phyloP scores from a whole-genome alignment of 805 yeast species.

The Candida andamanensis region DNA sequence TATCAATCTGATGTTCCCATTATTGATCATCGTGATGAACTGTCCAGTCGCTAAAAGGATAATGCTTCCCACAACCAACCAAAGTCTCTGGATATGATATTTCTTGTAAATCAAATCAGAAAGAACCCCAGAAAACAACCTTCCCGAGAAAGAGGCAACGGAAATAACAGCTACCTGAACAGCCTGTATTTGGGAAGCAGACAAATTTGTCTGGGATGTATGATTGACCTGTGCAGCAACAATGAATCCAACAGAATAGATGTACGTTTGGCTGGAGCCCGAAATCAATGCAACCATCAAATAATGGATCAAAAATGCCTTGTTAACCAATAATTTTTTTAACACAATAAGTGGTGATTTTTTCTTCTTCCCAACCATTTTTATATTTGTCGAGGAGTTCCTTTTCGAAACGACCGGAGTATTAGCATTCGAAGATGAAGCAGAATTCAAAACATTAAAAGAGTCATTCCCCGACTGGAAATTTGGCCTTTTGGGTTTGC shows the following conservation, averaged over 20 bases:
- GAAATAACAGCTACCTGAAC: constrained; percentile 67
- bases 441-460: constrained; percentile 1
- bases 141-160: constrained; percentile 58
- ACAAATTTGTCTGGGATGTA: constrained; percentile 10
- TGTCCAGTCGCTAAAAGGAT: constrained; percentile 33
- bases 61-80: constrained; percentile 52
- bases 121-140: constrained; percentile 59
- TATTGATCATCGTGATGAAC: constrained; percentile 25
- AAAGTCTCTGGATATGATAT: constrained; percentile 52
- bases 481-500: constrained; percentile 4
- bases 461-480: constrained; percentile 9
- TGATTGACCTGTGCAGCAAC: constrained; percentile 41
- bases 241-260: constrained; percentile 70
- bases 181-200: constrained; percentile 48
- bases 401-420: constrained; percentile 2
- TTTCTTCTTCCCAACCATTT: constrained; percentile 3
- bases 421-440: background rate
- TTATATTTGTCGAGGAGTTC: background rate
- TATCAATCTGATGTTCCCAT: constrained; percentile 29
- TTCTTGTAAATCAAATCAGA: constrained; percentile 56
- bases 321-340: constrained; percentile 17
- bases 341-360: constrained; percentile 16
- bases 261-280: constrained; percentile 68
- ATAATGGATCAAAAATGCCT: constrained; percentile 46
- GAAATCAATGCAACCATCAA: constrained; percentile 51